Evolutionary conservation across 2,329 filamentous ascomycete species (phyloP).

Genomic region (Escovopsis weberi): DNA sequence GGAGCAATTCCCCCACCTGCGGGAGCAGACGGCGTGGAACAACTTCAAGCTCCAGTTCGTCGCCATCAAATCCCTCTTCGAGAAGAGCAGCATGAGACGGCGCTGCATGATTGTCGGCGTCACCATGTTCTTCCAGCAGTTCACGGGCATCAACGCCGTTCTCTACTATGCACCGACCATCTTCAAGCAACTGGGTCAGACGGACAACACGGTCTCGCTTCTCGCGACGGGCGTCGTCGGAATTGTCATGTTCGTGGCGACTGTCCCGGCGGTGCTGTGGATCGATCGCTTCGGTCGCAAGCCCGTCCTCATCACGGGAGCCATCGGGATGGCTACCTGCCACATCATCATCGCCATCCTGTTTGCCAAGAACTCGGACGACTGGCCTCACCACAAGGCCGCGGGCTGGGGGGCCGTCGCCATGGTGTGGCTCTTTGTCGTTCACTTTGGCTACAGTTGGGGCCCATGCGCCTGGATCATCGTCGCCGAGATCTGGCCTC

Average conservation of each 20-base stretch:
- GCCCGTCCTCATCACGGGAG: slow-evolving; percentile 46
- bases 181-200: slow-evolving; percentile 51
- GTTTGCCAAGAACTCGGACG: slow-evolving; percentile 45
- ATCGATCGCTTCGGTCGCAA: slow-evolving; percentile 51
- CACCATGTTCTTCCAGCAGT: slow-evolving; percentile 45
- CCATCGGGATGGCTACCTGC: slow-evolving; percentile 53
- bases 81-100: slow-evolving; percentile 50
- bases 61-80: slow-evolving; percentile 49
- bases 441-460: slow-evolving; percentile 65
- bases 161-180: slow-evolving; percentile 60
- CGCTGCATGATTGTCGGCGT: slow-evolving; percentile 49
- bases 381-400: slow-evolving; percentile 40
- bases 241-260: slow-evolving; percentile 54
- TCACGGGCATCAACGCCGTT: slow-evolving; percentile 39
- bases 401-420: slow-evolving; percentile 55
- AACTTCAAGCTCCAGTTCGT: slow-evolving; percentile 56
- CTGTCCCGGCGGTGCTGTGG: slow-evolving; percentile 51
- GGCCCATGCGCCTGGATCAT: slow-evolving; percentile 63
- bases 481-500: slow-evolving; percentile 59
- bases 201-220: slow-evolving; percentile 34
- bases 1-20: slow-evolving; percentile 52
- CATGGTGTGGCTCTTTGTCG: slow-evolving; percentile 62
- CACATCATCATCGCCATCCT: slow-evolving; percentile 61
- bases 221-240: slow-evolving; percentile 59
- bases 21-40: slow-evolving; percentile 45